Evolutionary conservation across 176 grass and related monocot genomes (phyloP).

Genomic region (Typha latifolia): DNA sequence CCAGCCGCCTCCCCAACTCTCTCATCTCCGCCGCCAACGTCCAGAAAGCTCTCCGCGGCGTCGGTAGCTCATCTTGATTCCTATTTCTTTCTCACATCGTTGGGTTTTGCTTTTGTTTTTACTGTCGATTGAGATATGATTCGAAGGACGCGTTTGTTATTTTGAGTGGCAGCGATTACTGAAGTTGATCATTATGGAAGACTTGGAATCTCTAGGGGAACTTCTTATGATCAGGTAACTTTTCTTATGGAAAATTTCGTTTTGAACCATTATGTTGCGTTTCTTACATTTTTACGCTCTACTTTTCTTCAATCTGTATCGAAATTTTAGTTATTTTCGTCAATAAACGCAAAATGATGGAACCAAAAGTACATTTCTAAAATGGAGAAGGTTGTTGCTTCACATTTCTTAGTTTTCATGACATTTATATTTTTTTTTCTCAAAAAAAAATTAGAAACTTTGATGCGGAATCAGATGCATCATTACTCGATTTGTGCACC

Average conservation of each 20-base stretch:
- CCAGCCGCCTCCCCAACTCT: slow-evolving; percentile 41
- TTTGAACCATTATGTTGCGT: neutral
- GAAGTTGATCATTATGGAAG: slow-evolving; percentile 81
- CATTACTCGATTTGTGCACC: neutral
- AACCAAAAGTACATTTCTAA: neutral
- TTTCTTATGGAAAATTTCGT: neutral
- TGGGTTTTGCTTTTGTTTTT: neutral
- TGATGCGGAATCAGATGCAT: neutral
- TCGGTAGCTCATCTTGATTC: slow-evolving; percentile 27
- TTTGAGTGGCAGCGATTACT: slow-evolving; percentile 54
- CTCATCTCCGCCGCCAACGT: slow-evolving; percentile 74
- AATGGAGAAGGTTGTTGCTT: neutral
- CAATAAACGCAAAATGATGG: neutral
- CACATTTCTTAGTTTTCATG: neutral
- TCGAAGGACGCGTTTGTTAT: neutral
- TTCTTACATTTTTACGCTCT: neutral
- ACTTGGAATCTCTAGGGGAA: slow-evolving; percentile 49
- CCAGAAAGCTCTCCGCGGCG: slow-evolving; percentile 76
- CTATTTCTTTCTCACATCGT: neutral
- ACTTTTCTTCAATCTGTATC: neutral
- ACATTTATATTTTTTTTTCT: neutral
- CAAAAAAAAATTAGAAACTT: neutral
- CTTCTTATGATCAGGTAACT: slow-evolving; percentile 53
- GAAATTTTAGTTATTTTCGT: no score
- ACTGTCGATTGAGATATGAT: neutral